Evolutionary conservation across 2,329 filamentous ascomycete species (phyloP).

Genomic region (Microcyclospora pomicola): DNA sequence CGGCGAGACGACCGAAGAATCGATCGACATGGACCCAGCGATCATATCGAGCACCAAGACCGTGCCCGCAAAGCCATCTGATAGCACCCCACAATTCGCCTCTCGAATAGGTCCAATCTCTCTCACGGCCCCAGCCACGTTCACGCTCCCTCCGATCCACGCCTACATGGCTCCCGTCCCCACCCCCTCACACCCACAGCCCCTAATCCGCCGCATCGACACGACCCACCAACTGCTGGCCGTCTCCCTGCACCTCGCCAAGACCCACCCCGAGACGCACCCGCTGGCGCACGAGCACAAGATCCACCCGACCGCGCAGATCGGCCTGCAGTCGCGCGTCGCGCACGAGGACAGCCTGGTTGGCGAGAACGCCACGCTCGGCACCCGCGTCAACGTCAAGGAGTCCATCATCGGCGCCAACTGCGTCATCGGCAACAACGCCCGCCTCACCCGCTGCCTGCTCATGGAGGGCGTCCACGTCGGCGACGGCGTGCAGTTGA

Average conservation of each 20-base stretch:
- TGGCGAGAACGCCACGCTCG: constrained; percentile 76
- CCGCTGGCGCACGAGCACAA: constrained; percentile 68
- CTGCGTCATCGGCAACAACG: constrained; percentile 75
- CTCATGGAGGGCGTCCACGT: constrained; percentile 86
- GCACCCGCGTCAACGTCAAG: constrained; percentile 84
- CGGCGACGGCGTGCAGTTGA: constrained; percentile 71
- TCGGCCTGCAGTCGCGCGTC: constrained; percentile 69
- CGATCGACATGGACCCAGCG: constrained; percentile 12
- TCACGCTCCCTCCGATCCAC: constrained; percentile 57
- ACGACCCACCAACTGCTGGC: constrained; percentile 68
- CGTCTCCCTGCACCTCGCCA: constrained; percentile 74
- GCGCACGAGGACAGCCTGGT: constrained; percentile 70
- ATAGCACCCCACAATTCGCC: constrained; percentile 15
- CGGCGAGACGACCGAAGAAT: constrained; percentile 11
- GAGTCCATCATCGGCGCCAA: constrained; percentile 78
- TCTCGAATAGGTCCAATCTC: constrained; percentile 17
- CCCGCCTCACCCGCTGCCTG: constrained; percentile 71
- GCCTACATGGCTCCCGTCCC: constrained; percentile 60
- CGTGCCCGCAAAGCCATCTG: constrained; percentile 36
- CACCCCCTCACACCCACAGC: constrained; percentile 23
- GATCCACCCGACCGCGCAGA: constrained; percentile 67
- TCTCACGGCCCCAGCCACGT: constrained; percentile 9
- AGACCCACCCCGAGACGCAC: constrained; percentile 42
- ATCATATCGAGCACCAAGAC: constrained; percentile 38
- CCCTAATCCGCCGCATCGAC: constrained; percentile 76